Conservation (phyloP, 345 rosid genomes). For the Syzygium aqueum region DNA sequence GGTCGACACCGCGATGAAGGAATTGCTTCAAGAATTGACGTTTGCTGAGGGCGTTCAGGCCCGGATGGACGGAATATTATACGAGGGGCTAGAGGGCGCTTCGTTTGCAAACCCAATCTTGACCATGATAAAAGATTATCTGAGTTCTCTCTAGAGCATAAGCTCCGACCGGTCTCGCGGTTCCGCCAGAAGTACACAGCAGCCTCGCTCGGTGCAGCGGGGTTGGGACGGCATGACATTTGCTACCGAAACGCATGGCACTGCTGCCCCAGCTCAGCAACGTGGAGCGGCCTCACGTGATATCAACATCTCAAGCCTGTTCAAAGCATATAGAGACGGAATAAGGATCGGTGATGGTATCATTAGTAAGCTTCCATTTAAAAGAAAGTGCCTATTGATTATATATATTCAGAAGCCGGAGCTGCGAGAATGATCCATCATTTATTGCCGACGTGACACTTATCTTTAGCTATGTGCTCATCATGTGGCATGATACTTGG, state of each 20-base stretch:
- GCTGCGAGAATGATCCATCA: neutral
- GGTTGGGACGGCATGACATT: neutral
- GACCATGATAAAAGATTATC: slow-evolving; percentile 55
- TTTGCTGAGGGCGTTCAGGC: slow-evolving; percentile 66
- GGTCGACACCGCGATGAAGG: slow-evolving; percentile 55
- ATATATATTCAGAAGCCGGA: neutral
- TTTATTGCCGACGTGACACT: neutral
- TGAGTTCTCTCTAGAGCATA: slow-evolving; percentile 41
- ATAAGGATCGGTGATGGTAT: no score
- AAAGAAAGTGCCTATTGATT: no score
- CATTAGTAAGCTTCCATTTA: no score
- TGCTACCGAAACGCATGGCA: neutral
- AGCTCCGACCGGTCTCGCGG: neutral
- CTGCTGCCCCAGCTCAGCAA: neutral
- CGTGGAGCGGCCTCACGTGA: neutral
- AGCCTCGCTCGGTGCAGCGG: neutral
- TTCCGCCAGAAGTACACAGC: neutral
- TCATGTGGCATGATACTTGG: neutral
- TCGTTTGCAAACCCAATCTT: slow-evolving; percentile 45
- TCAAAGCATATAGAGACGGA: no score
- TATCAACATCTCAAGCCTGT: no score
- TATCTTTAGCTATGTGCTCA: neutral
- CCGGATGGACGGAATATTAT: slow-evolving; percentile 85
- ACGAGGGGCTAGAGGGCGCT: slow-evolving; percentile 54
- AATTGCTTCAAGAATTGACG: slow-evolving; percentile 45